Evolutionary conservation across 208 protist genomes (phyloP), one percentile per base, ranked within the genome.

Genomic region (Leishmania tropica): DNA sequence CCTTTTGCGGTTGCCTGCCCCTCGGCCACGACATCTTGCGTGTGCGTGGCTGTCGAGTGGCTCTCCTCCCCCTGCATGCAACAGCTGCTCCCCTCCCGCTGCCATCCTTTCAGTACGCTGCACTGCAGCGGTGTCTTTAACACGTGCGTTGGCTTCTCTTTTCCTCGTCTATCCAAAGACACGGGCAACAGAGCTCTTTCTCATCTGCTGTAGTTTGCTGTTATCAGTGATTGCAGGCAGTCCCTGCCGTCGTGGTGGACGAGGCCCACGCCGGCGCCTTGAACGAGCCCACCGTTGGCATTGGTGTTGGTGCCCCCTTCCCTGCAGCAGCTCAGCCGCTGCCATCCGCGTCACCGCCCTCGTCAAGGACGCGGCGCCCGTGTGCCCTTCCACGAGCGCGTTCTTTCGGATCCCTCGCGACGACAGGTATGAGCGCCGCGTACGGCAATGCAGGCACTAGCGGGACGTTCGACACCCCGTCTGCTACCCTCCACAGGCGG

Each of bases 401-500:
- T 28, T 58, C 47, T 40, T 76, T 24, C 4, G 62, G 72, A 31
- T 35, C 51, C n/a, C 7, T 28, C 3, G 51, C 47, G n/a, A 1
- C 72, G 28, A 13, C 72, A 54, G 35, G 48, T 60, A 60, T 60
- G 31, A 45, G 72, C 51, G 51, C 72, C 3, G 51, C 31, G 31
- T 62, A 76, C 48, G 72, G 51, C 31, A 47, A 5, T 60, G 72
- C 7, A 28, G 51, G 48, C 72, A 31, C 51, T 13, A 24, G 35
- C 47, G 51, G 72, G 45, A 17, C 51, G 15, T 31, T 28, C 28
- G 72, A 76, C 51, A 37, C 75, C 13, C 53, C 73, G 35, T 37
- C 76, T 10, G 54, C 78, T 35, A 56, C 54, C 76, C 73, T 68
- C 68, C 40, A 40, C 5, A 53, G 75, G n/a, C 78, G 56, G 35